Conservation (phyloP, 192 early-diverging fungal species). For the Mycoemilia scoparia region DNA sequence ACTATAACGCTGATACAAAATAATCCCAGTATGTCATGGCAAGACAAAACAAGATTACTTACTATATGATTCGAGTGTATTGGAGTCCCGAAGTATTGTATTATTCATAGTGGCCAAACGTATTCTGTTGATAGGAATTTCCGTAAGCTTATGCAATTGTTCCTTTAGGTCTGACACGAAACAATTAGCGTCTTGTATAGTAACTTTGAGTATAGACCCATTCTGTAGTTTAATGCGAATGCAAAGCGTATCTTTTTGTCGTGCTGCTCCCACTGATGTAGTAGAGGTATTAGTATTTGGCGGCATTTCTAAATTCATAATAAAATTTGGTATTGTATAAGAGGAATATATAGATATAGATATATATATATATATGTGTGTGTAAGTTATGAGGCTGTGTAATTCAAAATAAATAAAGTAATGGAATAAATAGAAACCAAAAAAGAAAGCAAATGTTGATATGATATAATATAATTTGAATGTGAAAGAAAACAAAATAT, state of each 20-base stretch:
- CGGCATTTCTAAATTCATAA: too few relatives aligned
- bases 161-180: conserved; percentile 12
- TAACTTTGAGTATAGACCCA: too few relatives aligned
- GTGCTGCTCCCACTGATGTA: too few relatives aligned
- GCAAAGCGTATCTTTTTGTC: too few relatives aligned
- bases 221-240: too few relatives aligned
- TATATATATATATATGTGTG: too few relatives aligned
- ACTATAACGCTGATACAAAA: background rate
- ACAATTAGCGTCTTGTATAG: too few relatives aligned
- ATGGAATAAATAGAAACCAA: background rate
- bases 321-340: too few relatives aligned
- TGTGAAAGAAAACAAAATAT: background rate
- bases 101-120: conserved; percentile 15
- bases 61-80: conserved; percentile 15
- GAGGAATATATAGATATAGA: too few relatives aligned
- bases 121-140: conserved; percentile 15
- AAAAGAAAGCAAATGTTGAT: background rate
- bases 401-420: background rate
- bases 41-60: conserved; percentile 2
- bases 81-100: conserved; percentile 17
- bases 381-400: background rate
- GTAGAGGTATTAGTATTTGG: too few relatives aligned
- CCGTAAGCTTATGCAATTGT: conserved; percentile 8
- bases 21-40: background rate
- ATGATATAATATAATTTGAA: too few relatives aligned